Conservation (phyloP, 192 early-diverging fungal genomes). For the Podila minutissima region DNA sequence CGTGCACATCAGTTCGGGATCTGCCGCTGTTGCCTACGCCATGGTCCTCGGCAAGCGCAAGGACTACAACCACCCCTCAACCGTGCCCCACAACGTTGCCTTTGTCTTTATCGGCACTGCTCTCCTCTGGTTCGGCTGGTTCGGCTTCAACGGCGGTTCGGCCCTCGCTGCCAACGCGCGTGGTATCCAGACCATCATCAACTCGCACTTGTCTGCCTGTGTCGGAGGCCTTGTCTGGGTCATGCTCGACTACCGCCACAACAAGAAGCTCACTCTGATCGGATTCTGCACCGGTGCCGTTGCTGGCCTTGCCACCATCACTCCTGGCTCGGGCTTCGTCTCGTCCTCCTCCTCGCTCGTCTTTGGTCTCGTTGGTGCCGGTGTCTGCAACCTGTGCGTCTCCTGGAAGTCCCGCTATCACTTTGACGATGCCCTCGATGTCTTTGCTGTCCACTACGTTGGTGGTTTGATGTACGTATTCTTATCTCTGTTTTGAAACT, state of each 20-base stretch:
- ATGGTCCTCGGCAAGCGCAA: slow-evolving; percentile 84
- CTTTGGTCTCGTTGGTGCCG: slow-evolving; percentile 76
- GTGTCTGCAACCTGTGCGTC: slow-evolving; percentile 72
- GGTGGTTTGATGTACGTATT: slow-evolving; percentile 65
- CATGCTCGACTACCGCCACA: slow-evolving; percentile 73
- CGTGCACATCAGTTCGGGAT: slow-evolving; percentile 85
- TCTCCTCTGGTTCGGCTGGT: slow-evolving; percentile 93
- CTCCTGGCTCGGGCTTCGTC: slow-evolving; percentile 85
- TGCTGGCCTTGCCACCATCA: slow-evolving; percentile 89
- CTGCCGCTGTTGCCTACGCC: slow-evolving; percentile 83
- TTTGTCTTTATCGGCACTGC: slow-evolving; percentile 86
- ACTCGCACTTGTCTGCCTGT: slow-evolving; percentile 79
- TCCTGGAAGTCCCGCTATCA: slow-evolving; percentile 71
- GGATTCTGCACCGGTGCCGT: slow-evolving; percentile 92
- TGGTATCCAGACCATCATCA: slow-evolving; percentile 79
- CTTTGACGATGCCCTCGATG: slow-evolving; percentile 87
- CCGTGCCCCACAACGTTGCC: slow-evolving; percentile 83
- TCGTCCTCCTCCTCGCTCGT: slow-evolving; percentile 76
- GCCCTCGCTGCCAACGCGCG: slow-evolving; percentile 75
- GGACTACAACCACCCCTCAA: slow-evolving; percentile 73
- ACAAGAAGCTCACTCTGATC: slow-evolving; percentile 80
- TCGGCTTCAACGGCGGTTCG: slow-evolving; percentile 89
- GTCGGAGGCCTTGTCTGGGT: slow-evolving; percentile 78
- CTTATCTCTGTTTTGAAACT: background rate
- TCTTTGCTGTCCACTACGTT: slow-evolving; percentile 80